Base-by-base conservation (phyloP, 768 basidiomycete species). In the Calocybe cyanea region DNA sequence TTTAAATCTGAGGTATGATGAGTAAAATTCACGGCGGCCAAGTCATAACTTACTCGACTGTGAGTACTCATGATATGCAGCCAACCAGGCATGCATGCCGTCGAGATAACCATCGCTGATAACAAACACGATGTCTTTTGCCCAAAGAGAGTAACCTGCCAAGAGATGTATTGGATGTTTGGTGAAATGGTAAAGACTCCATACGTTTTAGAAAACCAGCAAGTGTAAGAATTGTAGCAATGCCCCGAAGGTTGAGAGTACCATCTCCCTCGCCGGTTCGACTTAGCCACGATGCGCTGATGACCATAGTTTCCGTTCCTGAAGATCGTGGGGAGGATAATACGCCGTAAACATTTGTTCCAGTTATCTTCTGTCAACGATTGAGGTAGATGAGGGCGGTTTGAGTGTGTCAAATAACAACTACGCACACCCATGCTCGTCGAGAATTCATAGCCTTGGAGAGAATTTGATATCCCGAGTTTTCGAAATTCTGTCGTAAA, bases 71-170 rank as follows among this genome's bases (percentile, higher is more conserved):
- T 97, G 91, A 58, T 97, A 97, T 2, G 83, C 75, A 37, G 74
- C 81, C 28, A 97, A 69, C 85, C 92, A 99, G 2, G 91, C 94
- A 51, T 96, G 89, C 73, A 92, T 86, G 2, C 96, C 96, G 43
- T 94, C 88, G 28, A 92, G 63, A 61, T 94, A 81, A 1, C 83
- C 89, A 51, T 97, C 95, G 36, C 87, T 86, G 49, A 97, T 71
- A 20, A 99, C 80, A 49, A 98, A 86, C 14, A 97, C 66, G 45
- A 99, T 73, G 56, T 98, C 94, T 61, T 94, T 95, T 0, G 93
- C 88, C 95, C 96, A 99, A 30, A 92, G 75, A 17, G 92, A 89
- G 55, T 88, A 85, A 25, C 75, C 92, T 94, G 17, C 14, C 4
- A 43, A 33, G 8, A 31, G 14, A 42, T 42, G 40, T 7, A 49